These are phyloP conservation scores for Basidiobolus meristosporus DNA, from an alignment of 371 early-diverging fungal species.

Conservation along the genomic window DNA sequence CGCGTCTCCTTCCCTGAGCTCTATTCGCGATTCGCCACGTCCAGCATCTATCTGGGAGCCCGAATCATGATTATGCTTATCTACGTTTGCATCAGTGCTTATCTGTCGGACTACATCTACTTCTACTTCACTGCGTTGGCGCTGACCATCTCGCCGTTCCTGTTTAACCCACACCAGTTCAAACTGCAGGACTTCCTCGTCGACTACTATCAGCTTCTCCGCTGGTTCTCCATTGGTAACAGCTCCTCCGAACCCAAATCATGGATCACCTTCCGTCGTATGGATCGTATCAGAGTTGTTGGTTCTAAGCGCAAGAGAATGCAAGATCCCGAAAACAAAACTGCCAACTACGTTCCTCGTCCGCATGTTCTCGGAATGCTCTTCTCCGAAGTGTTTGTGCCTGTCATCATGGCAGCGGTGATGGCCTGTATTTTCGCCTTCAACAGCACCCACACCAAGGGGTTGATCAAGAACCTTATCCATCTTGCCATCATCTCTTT, in stretches of 20 bases:
- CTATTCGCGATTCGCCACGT: slow-evolving; percentile 57
- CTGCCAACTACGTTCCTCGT: slow-evolving; percentile 36
- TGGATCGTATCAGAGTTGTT: slow-evolving; percentile 51
- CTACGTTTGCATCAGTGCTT: slow-evolving; percentile 49
- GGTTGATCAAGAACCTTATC: slow-evolving; percentile 20
- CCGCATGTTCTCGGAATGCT: slow-evolving; percentile 46
- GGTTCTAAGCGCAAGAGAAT: slow-evolving; percentile 57
- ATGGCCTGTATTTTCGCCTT: slow-evolving; percentile 40
- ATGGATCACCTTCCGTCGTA: slow-evolving; percentile 60
- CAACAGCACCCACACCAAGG: slow-evolving; percentile 18
- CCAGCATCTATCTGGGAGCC: slow-evolving; percentile 63
- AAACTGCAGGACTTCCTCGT: slow-evolving; percentile 48
- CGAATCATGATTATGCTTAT: slow-evolving; percentile 43
- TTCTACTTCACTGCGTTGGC: slow-evolving; percentile 73
- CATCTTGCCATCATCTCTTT: slow-evolving; percentile 41
- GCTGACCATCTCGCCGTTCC: slow-evolving; percentile 50
- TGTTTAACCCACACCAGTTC: slow-evolving; percentile 76
- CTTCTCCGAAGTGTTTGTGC: slow-evolving; percentile 49
- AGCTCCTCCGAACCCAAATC: slow-evolving; percentile 49
- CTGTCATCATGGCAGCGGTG: slow-evolving; percentile 38
- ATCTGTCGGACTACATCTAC: slow-evolving; percentile 54
- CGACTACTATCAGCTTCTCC: slow-evolving; percentile 59
- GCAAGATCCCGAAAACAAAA: slow-evolving; percentile 26
- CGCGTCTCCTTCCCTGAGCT: slow-evolving; percentile 56
- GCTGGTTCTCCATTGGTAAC: slow-evolving; percentile 68